phyloP scores from a whole-genome alignment of 202 grass and related monocot genomes.

The Dendrocalamus latiflorus region DNA sequence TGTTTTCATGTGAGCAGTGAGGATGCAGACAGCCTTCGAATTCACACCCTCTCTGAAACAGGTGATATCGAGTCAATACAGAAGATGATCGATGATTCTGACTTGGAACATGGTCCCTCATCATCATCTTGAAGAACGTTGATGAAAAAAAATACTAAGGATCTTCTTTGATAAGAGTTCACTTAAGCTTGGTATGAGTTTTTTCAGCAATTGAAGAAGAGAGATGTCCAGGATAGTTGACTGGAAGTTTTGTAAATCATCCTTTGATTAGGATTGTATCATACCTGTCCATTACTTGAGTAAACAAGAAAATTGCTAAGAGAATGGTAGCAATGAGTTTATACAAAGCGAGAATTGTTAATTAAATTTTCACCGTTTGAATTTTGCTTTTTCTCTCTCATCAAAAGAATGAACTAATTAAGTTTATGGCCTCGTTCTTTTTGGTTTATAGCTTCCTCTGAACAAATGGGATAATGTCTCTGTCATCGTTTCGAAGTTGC shows the following conservation, averaged over 20 bases:
- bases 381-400: neutral
- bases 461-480: no score
- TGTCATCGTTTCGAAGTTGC: no score
- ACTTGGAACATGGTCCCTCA: constrained; percentile 18
- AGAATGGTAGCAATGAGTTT: constrained; percentile 20
- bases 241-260: constrained; percentile 42
- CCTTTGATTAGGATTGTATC: constrained; percentile 8
- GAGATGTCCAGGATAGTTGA: neutral
- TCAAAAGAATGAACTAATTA: neutral
- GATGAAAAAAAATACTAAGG: neutral
- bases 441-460: no score
- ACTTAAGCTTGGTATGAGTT: constrained; percentile 12
- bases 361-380: neutral
- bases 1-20: constrained; percentile 54
- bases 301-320: neutral
- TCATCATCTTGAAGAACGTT: constrained; percentile 31
- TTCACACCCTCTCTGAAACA: constrained; percentile 50
- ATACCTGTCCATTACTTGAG: constrained; percentile 3
- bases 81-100: constrained; percentile 73
- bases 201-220: constrained; percentile 1
- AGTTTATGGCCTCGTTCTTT: neutral
- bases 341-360: constrained; percentile 5
- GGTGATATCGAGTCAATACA: constrained; percentile 71
- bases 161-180: constrained; percentile 1
- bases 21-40: constrained; percentile 72